Percentiles rank a stretch among this genome's conserved stretches.
Conservation (phyloP, 2,329 filamentous ascomycete species). For the Macrophomina pseudophaseolina region DNA sequence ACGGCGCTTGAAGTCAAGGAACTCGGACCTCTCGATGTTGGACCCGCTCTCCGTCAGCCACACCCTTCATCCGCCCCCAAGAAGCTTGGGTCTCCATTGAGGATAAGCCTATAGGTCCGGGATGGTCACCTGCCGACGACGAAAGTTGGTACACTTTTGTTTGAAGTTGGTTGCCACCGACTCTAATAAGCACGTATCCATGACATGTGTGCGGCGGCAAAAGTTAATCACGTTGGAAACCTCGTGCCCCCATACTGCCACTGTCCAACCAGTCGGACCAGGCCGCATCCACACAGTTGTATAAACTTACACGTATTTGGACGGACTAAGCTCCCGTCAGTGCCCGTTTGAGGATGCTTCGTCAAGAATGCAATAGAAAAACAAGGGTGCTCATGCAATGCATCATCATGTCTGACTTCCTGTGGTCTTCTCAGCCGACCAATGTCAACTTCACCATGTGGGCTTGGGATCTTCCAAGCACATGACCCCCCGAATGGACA, state of each 20-base stretch:
- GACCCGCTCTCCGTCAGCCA: neutral
- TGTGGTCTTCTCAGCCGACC: neutral
- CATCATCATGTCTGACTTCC: neutral
- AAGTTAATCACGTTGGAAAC: neutral
- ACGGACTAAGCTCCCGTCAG: neutral
- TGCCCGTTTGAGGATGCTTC: neutral
- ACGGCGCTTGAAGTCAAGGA: neutral
- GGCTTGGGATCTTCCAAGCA: neutral
- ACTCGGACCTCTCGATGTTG: neutral
- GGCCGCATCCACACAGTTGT: neutral
- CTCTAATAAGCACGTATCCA: slow-evolving; percentile 1
- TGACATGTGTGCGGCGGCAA: neutral
- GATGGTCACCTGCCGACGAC: neutral
- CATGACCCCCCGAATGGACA: neutral
- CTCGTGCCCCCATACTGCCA: too few relatives aligned
- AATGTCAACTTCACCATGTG: neutral
- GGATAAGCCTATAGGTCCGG: neutral
- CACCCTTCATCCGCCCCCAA: neutral
- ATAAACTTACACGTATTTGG: neutral
- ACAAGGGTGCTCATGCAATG: neutral
- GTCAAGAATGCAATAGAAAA: neutral
- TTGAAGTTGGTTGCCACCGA: neutral
- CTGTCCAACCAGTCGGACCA: neutral
- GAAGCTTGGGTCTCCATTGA: too few relatives aligned
- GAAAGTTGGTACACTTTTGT: neutral